Evolutionary conservation across 192 early-diverging fungal genomes (phyloP).

Genomic region (Paraglomus occultum): DNA sequence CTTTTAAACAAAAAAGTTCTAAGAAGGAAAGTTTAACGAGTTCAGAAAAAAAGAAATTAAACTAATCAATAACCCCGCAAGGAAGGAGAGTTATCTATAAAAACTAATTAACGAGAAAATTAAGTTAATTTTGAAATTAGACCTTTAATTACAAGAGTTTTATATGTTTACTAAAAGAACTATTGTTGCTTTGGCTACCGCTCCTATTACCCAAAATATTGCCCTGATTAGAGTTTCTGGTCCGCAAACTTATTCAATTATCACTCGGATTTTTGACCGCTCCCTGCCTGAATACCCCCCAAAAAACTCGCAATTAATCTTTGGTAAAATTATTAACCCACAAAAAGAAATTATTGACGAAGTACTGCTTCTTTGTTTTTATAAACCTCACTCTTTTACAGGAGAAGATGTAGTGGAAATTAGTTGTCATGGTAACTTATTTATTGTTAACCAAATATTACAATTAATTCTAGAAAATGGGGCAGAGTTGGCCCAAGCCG

Average conservation of each 20-base stretch:
- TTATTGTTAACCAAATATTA: conserved; percentile 13
- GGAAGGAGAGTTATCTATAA: no score
- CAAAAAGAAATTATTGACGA: conserved; percentile 11
- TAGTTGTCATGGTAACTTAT: conserved; percentile 6
- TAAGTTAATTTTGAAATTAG: no score
- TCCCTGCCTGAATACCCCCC: background rate
- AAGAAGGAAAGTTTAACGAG: no score
- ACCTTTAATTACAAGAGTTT: no score
- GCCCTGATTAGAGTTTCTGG: conserved; percentile 5
- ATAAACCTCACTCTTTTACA: background rate
- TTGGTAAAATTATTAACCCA: background rate
- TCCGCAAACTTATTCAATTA: conserved; percentile 13
- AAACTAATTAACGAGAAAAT: no score
- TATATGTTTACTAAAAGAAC: background rate
- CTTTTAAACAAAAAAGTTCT: no score
- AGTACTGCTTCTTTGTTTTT: conserved; percentile 9
- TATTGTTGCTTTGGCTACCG: background rate
- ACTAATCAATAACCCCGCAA: no score
- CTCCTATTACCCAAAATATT: conserved; percentile 17
- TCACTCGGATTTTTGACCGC: background rate
- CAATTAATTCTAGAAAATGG: conserved; percentile 13
- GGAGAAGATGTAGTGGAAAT: conserved; percentile 3
- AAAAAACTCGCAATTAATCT: background rate
- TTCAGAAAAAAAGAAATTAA: no score
- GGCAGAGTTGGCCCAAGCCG: background rate